Evolutionary conservation across 1,284 basidiomycete genomes (phyloP).

Genomic region (Rhodotorula sp.): DNA sequence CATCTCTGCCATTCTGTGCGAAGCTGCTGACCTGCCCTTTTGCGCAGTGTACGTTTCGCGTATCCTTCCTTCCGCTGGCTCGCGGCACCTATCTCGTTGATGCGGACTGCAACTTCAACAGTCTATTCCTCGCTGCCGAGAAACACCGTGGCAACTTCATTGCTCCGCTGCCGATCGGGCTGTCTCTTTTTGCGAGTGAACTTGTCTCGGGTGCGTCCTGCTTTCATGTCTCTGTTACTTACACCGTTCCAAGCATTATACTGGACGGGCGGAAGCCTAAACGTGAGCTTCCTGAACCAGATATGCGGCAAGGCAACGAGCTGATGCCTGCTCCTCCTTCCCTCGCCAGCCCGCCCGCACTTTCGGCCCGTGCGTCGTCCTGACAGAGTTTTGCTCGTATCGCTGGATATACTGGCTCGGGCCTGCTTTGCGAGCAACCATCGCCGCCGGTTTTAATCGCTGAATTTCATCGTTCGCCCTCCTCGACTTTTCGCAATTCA

Average conservation of each 20-base stretch:
- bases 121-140: constrained; percentile 64
- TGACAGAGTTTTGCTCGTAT: constrained; percentile 53
- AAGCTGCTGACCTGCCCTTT: constrained; percentile 55
- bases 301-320: not conserved
- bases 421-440: not conserved
- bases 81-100: too few relatives aligned
- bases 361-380: constrained; percentile 69
- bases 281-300: not conserved
- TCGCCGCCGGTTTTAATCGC: constrained; percentile 4
- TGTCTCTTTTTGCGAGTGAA: constrained; percentile 10
- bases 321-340: not conserved
- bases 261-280: constrained; percentile 19
- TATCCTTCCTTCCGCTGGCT: too few relatives aligned
- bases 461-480: constrained; percentile 3
- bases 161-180: constrained; percentile 6
- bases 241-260: not conserved
- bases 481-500: not conserved
- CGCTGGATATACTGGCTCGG: constrained; percentile 12
- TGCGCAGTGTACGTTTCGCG: constrained; percentile 55
- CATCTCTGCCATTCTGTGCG: not conserved
- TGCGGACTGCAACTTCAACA: too few relatives aligned
- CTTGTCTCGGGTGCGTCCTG: not conserved
- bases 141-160: not conserved
- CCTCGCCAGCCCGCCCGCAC: constrained; percentile 44
- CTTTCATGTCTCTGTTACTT: too few relatives aligned